A percentile compares a stretch with the other conserved stretches of the same genome.
phyloP scores from a whole-genome alignment of 257 asterid genomes.

The Solanum pinnatisectum region DNA sequence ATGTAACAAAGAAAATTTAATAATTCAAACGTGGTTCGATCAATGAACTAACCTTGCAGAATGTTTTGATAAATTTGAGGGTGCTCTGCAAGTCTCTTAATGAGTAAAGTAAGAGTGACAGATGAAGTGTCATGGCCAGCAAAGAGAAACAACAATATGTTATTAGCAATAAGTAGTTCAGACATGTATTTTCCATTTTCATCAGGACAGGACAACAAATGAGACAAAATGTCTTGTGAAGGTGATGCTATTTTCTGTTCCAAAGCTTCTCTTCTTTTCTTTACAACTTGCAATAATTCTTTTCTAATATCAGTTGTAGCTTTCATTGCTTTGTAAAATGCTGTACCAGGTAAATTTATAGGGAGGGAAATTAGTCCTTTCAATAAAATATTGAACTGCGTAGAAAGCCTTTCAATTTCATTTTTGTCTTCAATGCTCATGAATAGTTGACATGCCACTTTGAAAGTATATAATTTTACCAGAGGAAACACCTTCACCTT shows the following conservation, averaged over 20 bases:
- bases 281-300: conserved; percentile 31
- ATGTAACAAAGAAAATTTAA: background rate
- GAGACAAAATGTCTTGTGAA: conserved; percentile 58
- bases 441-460: conserved; percentile 67
- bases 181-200: conserved; percentile 62
- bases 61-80: conserved; percentile 58
- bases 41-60: conserved; percentile 26
- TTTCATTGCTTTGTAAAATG: conserved; percentile 37
- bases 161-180: conserved; percentile 52
- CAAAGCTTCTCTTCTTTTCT: conserved; percentile 40
- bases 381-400: conserved; percentile 39
- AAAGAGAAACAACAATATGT: conserved; percentile 55
- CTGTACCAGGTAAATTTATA: conserved; percentile 51
- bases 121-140: conserved; percentile 86
- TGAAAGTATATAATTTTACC: conserved; percentile 56
- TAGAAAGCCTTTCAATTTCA: conserved; percentile 35
- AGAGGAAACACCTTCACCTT: conserved; percentile 39
- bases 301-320: conserved; percentile 43
- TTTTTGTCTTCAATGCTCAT: conserved; percentile 61
- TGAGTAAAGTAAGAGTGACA: conserved; percentile 40
- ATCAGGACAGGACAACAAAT: conserved; percentile 41
- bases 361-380: conserved; percentile 56
- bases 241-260: conserved; percentile 22
- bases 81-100: conserved; percentile 49
- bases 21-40: background rate